These are phyloP conservation scores for Austropuccinia psidii DNA, from an alignment of 1,284 basidiomycete species.

Conservation along the genomic window DNA sequence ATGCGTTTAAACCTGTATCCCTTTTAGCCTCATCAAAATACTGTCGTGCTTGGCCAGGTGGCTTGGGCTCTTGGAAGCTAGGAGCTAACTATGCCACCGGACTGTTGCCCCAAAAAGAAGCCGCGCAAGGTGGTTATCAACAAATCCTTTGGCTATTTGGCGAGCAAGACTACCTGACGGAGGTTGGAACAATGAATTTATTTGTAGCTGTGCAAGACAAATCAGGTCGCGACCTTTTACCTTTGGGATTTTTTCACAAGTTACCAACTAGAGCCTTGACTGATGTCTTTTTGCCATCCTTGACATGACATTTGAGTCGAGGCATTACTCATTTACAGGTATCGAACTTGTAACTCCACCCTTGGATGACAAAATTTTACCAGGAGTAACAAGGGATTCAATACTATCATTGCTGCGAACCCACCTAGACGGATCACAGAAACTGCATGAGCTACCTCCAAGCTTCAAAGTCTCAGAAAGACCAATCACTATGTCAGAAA, in stretches of 20 bases:
- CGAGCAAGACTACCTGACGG: constrained; percentile 74
- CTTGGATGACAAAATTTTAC: constrained; percentile 88
- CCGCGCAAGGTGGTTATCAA: constrained; percentile 74
- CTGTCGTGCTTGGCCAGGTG: constrained; percentile 80
- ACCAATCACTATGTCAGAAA: constrained; percentile 77
- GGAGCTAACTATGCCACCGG: constrained; percentile 77
- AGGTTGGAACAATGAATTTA: constrained; percentile 71
- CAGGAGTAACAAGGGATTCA: constrained; percentile 90
- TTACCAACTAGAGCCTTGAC: not conserved
- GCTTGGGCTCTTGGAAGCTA: constrained; percentile 86
- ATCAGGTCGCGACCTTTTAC: constrained; percentile 57
- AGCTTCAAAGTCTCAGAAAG: constrained; percentile 73
- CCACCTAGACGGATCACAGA: constrained; percentile 59
- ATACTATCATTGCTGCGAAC: constrained; percentile 72
- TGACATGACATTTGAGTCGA: too few relatives aligned
- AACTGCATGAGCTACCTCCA: constrained; percentile 55
- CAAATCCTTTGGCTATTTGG: constrained; percentile 96
- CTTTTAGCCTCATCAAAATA: constrained; percentile 85
- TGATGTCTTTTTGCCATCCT: too few relatives aligned
- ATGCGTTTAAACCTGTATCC: constrained; percentile 91
- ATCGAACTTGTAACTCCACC: constrained; percentile 82
- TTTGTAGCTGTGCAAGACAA: constrained; percentile 73
- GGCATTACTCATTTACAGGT: constrained; percentile 48
- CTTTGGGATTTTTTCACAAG: constrained; percentile 38
- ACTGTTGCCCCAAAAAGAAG: constrained; percentile 77